Conservation (phyloP, 1,284 basidiomycete species). For the Fomitopsis pinicola region DNA sequence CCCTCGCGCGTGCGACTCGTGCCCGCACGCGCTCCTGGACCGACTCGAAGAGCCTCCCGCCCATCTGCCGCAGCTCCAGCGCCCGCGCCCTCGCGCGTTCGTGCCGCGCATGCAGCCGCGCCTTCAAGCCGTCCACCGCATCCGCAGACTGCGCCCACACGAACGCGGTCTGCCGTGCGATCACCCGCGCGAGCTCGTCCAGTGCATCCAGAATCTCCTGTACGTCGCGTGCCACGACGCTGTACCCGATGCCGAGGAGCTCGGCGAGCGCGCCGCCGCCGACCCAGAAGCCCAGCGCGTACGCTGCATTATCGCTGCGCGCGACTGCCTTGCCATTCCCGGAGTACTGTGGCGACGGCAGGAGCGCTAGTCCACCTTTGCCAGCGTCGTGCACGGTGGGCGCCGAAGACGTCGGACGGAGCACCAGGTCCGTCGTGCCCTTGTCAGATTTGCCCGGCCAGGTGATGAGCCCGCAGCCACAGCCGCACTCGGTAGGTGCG, state of each 20-base stretch:
- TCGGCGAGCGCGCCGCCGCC: conserved; percentile 46
- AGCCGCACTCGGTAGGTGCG: conserved; percentile 24
- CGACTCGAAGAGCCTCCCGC: conserved; percentile 36
- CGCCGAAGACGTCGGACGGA: conserved; percentile 31
- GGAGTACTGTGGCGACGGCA: conserved; percentile 7
- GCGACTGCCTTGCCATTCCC: conserved; percentile 19
- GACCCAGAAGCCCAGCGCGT: conserved; percentile 39
- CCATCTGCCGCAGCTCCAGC: conserved; percentile 46
- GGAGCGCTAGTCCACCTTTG: conserved; percentile 25
- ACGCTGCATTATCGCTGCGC: conserved; percentile 26
- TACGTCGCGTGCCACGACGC: conserved; percentile 44
- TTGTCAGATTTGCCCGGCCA: conserved; percentile 29
- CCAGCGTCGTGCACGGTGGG: conserved; percentile 18
- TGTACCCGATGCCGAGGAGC: conserved; percentile 38
- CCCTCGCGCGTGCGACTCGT: conserved; percentile 40
- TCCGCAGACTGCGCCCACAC: conserved; percentile 40
- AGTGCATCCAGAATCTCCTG: conserved; percentile 58
- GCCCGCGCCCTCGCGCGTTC: conserved; percentile 54
- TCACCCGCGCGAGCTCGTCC: conserved; percentile 51
- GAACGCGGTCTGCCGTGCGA: conserved; percentile 34
- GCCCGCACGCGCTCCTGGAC: conserved; percentile 36
- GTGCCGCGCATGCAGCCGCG: conserved; percentile 47
- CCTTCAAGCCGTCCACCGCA: conserved; percentile 41
- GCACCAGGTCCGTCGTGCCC: conserved; percentile 33
- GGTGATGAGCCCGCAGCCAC: conserved; percentile 28